phyloP scores from a whole-genome alignment of 495 filamentous ascomycete genomes.

The Daldinia grandis region DNA sequence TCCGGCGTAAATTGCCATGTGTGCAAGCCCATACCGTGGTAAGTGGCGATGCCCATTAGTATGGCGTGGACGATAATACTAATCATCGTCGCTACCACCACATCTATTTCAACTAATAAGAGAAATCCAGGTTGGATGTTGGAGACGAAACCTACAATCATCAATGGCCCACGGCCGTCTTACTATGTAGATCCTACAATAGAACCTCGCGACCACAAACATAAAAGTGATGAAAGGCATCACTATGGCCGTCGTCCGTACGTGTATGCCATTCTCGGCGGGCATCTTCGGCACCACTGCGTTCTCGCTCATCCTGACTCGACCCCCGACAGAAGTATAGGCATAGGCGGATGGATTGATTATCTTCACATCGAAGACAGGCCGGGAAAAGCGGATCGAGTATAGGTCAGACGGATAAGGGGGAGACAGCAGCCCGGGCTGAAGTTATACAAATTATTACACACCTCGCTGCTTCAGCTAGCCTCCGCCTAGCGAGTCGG shows the following conservation, averaged over 20 bases:
- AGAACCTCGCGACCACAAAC: conserved; percentile 45
- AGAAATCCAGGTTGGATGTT: neutral
- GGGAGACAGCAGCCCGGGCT: neutral
- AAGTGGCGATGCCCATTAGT: conserved; percentile 43
- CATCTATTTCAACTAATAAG: conserved; percentile 31
- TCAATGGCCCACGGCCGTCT: conserved; percentile 34
- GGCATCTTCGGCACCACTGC: conserved; percentile 39
- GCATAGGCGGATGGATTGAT: neutral
- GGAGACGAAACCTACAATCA: conserved; percentile 37
- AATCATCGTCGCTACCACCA: conserved; percentile 44
- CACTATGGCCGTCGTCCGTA: conserved; percentile 43
- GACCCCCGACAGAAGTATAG: conserved; percentile 6
- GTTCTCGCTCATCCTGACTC: conserved; percentile 34
- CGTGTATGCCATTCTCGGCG: conserved; percentile 45
- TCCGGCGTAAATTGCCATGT: conserved; percentile 47
- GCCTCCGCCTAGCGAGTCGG: conserved; percentile 10
- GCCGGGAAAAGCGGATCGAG: neutral
- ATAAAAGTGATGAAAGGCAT: conserved; percentile 45
- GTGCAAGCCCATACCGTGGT: conserved; percentile 47
- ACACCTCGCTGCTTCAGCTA: neutral
- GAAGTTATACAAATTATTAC: conserved; percentile 4
- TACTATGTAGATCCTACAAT: conserved; percentile 38
- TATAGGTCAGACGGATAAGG: conserved; percentile 2
- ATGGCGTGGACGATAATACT: conserved; percentile 41
- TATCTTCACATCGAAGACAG: neutral